Conservation (phyloP, 176 grass and related monocot species). For the Pontederia crassipes region DNA sequence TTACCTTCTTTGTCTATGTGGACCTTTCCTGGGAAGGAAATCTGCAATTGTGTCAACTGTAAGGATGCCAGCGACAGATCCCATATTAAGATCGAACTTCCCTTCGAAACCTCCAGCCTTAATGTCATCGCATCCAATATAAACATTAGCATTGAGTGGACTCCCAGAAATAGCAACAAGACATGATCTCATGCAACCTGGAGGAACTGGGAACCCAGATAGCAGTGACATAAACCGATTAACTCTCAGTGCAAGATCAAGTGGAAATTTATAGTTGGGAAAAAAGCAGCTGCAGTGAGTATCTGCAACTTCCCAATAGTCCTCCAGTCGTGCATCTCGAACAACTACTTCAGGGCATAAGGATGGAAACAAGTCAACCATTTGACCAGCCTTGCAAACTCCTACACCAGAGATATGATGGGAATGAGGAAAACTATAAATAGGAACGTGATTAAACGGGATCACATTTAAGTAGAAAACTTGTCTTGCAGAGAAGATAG, state of each 20-base stretch:
- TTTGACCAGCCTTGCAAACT: constrained; percentile 47
- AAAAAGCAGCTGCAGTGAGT: constrained; percentile 94
- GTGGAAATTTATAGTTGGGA: constrained; percentile 64
- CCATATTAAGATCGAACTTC: constrained; percentile 37
- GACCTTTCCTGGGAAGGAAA: constrained; percentile 85
- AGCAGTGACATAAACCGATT: constrained; percentile 67
- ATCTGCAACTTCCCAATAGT: constrained; percentile 95
- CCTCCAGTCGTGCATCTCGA: constrained; percentile 67
- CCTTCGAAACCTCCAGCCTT: constrained; percentile 30
- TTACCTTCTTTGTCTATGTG: constrained; percentile 81
- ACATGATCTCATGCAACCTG: constrained; percentile 80
- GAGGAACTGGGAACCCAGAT: constrained; percentile 59
- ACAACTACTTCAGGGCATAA: constrained; percentile 58
- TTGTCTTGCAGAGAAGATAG: too few species aligned
- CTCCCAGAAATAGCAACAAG: constrained; percentile 50
- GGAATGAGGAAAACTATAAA: background rate
- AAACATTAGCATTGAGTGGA: constrained; percentile 22
- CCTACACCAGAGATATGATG: constrained; percentile 17
- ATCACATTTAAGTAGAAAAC: background rate
- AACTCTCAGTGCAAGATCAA: constrained; percentile 77
- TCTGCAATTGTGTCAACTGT: constrained; percentile 73
- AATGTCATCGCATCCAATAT: constrained; percentile 43
- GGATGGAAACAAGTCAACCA: constrained; percentile 53
- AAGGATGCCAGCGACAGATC: constrained; percentile 67
- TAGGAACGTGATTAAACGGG: background rate